Percentiles rank a stretch among this genome's conserved stretches.
Evolutionary conservation across 805 yeast genomes (phyloP).

Genomic region (Yamadazyma sp.): DNA sequence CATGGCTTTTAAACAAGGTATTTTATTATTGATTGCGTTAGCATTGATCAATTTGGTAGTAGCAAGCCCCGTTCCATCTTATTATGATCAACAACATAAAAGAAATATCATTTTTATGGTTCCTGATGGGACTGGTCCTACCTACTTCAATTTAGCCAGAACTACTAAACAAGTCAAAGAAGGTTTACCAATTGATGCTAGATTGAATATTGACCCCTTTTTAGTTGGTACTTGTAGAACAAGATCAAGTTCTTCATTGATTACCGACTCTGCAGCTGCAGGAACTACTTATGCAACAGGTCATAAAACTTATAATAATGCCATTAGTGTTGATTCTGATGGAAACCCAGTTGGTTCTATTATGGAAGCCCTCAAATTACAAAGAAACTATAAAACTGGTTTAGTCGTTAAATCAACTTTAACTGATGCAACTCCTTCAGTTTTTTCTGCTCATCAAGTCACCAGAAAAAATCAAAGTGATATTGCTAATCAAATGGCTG

Average conservation of each 20-base stretch:
- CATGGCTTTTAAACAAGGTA: too few relatives aligned
- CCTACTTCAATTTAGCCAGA: slow-evolving; percentile 76
- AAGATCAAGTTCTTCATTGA: slow-evolving; percentile 69
- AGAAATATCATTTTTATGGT: slow-evolving; percentile 83
- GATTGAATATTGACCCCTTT: slow-evolving; percentile 62
- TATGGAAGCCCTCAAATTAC: slow-evolving; percentile 79
- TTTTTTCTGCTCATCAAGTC: slow-evolving; percentile 78
- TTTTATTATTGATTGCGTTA: slow-evolving; percentile 3
- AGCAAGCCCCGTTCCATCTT: slow-evolving; percentile 1
- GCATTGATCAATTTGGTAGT: slow-evolving; percentile 3
- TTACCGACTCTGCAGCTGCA: slow-evolving; percentile 97
- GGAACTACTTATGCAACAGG: slow-evolving; percentile 93
- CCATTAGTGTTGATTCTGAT: slow-evolving; percentile 76
- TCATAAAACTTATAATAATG: slow-evolving; percentile 81
- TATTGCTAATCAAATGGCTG: slow-evolving; percentile 82
- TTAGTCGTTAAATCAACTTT: slow-evolving; percentile 88
- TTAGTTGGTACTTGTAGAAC: slow-evolving; percentile 84
- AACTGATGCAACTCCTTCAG: slow-evolving; percentile 94
- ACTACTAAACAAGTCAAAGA: slow-evolving; percentile 65
- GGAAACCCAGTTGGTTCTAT: slow-evolving; percentile 78
- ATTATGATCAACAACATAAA: slow-evolving; percentile 30
- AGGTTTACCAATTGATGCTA: slow-evolving; percentile 38
- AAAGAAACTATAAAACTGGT: slow-evolving; percentile 81
- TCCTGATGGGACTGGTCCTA: slow-evolving; percentile 94
- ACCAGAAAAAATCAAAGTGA: slow-evolving; percentile 74